A percentile compares a stretch with the other conserved stretches of the same genome.
Conservation (phyloP, 192 early-diverging fungal species). For the Backusella westeae region DNA sequence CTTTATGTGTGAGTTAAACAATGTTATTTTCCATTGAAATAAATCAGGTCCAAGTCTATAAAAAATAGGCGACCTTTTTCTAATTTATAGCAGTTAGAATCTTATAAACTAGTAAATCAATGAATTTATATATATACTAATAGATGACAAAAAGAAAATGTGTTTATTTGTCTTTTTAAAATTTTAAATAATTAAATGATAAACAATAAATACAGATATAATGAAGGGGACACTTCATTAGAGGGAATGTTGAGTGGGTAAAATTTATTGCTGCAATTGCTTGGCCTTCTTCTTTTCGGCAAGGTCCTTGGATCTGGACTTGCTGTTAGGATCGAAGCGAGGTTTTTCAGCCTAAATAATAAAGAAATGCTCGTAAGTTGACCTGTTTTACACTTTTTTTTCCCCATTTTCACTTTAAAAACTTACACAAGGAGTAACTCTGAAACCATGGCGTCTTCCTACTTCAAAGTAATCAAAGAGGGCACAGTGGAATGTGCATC, state of each 20-base stretch:
- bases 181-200: background rate
- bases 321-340: conserved; percentile 25
- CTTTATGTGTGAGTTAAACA: too few relatives aligned
- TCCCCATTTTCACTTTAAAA: background rate
- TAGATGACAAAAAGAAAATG: too few relatives aligned
- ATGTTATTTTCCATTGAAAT: too few relatives aligned
- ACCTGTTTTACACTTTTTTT: too few relatives aligned
- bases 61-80: background rate
- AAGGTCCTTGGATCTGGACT: conserved; percentile 15
- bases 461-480: conserved; percentile 18
- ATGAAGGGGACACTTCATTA: background rate
- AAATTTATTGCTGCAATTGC: background rate
- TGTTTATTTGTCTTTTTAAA: background rate
- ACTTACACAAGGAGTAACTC: conserved; percentile 27
- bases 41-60: too few relatives aligned
- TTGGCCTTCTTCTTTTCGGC: background rate
- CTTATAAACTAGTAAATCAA: background rate
- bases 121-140: background rate
- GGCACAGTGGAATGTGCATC: conserved; percentile 49
- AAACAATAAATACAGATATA: background rate
- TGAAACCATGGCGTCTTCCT: conserved; percentile 17
- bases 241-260: background rate
- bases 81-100: background rate
- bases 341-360: conserved; percentile 21
- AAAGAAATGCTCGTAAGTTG: background rate